Percentiles rank a stretch among this genome's conserved stretches.
Conservation (phyloP, 1,139 yeast species). For the Ogataea hybrid region DNA sequence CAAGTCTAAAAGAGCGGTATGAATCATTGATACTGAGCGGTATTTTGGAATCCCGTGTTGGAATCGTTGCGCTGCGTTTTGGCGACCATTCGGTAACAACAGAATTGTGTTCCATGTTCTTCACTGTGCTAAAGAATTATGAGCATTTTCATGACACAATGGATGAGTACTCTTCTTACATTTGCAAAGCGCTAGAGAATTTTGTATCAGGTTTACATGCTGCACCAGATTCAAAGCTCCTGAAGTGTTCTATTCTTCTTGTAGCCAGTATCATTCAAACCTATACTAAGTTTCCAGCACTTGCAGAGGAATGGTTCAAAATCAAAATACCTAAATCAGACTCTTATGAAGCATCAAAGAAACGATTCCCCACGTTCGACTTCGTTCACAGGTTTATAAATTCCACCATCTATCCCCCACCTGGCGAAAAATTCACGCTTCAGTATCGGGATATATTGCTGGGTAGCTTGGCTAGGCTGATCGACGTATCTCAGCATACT, state of each 20-base stretch:
- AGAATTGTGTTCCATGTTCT: slow-evolving; percentile 12
- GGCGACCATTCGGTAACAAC: slow-evolving; percentile 14
- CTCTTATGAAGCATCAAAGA: slow-evolving; percentile 4
- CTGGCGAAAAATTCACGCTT: slow-evolving; percentile 6
- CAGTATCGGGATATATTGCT: slow-evolving; percentile 12
- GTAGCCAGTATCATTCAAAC: slow-evolving; percentile 11
- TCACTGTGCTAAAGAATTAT: slow-evolving; percentile 12
- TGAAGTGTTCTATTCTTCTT: slow-evolving; percentile 12
- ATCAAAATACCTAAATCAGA: slow-evolving; percentile 7
- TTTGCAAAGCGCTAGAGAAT: slow-evolving; percentile 10
- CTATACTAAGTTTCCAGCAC: slow-evolving; percentile 12
- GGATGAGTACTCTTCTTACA: slow-evolving; percentile 3
- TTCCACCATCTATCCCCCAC: slow-evolving; percentile 5
- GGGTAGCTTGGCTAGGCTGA: slow-evolving; percentile 8
- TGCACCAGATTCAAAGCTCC: slow-evolving; percentile 12
- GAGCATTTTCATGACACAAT: slow-evolving; percentile 16
- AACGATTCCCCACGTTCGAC: slow-evolving; percentile 18
- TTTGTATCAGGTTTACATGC: slow-evolving; percentile 12
- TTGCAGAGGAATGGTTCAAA: slow-evolving; percentile 20
- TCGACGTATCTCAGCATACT: slow-evolving; percentile 8
- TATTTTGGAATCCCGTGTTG: slow-evolving; percentile 10
- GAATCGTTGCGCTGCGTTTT: slow-evolving; percentile 7
- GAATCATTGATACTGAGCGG: slow-evolving; percentile 15
- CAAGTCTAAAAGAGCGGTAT: slow-evolving; percentile 9
- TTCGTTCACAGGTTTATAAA: slow-evolving; percentile 15